Evolutionary conservation across 2,329 filamentous ascomycete genomes (phyloP), one percentile per base, ranked within the genome.

Genomic region (Fusarium newnesense): DNA sequence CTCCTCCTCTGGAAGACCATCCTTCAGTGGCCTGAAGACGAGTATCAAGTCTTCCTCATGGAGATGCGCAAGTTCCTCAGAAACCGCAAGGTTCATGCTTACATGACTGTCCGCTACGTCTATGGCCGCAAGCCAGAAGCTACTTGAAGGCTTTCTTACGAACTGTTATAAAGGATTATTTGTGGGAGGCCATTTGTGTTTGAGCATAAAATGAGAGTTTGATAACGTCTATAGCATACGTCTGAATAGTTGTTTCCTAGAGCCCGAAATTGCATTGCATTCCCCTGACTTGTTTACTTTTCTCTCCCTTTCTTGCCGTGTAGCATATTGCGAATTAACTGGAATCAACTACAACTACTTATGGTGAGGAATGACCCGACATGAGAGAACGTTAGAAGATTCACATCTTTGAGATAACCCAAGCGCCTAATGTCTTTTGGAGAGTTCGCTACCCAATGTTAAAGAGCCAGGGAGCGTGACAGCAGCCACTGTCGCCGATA

Each of bases 101-200:
- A 76, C 50, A 73, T 76, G 69, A 56, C 50, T 13, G 71, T 76
- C 9, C 74, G 74, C 34, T 70, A 70, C 10, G 74, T 76, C 5
- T 76, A 76, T 4, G 74, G 43, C 4, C 74, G 71, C 21, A 76
- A 76, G 50, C 56, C 59, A 3, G 65, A 61, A 21, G 63, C 47
- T 21, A 34, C 44, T 19, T 65, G 34, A 42, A 12, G 4, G 2
- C 5, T 6, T 13, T 2, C 19, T 15, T 15, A 4, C 19, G n/a
- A 19, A 6, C 2, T 9, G 21, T 37, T 5, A 40, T 36, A 19
- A 24, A 21, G 4, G 8, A 8, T 12, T 6, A 32, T 18, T 18
- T 8, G 2, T 9, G 32, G 4, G 21, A 32, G 7, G 15, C 2
- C 15, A 6, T 37, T 47, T 19, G 28, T 13, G 15, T 40, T 64